Evolutionary conservation across 2,329 filamentous ascomycete species (phyloP), one percentile per base, ranked within the genome.

Genomic region (Pyricularia grisea): DNA sequence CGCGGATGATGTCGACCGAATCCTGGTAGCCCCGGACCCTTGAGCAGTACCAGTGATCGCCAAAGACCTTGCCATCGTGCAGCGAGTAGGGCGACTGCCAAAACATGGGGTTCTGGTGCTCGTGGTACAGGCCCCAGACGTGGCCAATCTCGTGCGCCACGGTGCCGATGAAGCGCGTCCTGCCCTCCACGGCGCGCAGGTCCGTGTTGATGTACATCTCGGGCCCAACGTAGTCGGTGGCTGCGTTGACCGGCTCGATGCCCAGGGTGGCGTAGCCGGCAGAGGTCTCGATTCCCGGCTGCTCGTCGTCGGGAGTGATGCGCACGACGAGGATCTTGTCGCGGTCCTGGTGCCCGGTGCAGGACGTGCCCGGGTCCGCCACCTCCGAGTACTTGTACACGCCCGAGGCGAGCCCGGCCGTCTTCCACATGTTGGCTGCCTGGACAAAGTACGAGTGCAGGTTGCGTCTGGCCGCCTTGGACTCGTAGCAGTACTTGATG

Each of bases 101-200:
- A 66, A 70, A 76, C 36, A 67, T 30, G 14, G 71, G 72, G 69
- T 74, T 74, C 68, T 76, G 74, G 69, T 76, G 75, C 68, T 75
- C 74, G 69, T 76, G 75, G 65, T 65, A 67, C 6, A 76, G 71
- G 25, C 75, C 75, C 73, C 74, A 75, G 60, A 71, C 72, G 66
- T 76, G 74, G 66, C 75, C 75, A 2, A 76, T 23, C 71, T 76
- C 75, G 70, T 76, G 75, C 11, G 74, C 74, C 58, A 61, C 58
- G 23, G 58, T 61, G 9, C 11, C 14, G 58, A 61, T 2, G 25
- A 61, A 61, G 50, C 71, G 28, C 70, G 73, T 75, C 58, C 10
- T 25, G n/a, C 55, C 55, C 55, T 60, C 55, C 20, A 7, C 3
- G 58, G 70, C 70, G 14, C 71, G 66, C 28, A 65, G 14, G 61